Evolutionary conservation across 257 asterid species (phyloP), one percentile per base, ranked within the genome.

Genomic region (Avicennia marina): DNA sequence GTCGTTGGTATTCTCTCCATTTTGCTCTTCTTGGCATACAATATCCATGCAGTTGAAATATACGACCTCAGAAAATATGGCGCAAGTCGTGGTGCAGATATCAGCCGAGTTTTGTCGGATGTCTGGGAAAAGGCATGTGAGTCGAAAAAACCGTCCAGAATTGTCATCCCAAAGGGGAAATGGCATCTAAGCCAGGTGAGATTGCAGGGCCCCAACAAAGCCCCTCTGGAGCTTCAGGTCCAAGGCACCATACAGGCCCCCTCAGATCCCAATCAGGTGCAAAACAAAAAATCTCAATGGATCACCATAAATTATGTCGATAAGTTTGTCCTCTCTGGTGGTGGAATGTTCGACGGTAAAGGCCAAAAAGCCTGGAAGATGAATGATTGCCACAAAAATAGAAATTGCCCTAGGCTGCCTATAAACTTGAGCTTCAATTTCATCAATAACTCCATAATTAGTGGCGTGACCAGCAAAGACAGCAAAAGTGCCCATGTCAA

Each of bases 261-360:
- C 33, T 0, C 67, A 0, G 83, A 70, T 50, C 58, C 64, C 2
- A 8, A 9, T 1, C 11, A 22, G 4, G 54, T 60, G 18, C 61
- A 75, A 8, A 22, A 66, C 58, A 46, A 60, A 39, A 27, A 46
- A 0, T 58, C 34, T 0, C 75, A 68, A 25, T 84, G 90, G 90
- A 7, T 82, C 4, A 72, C 79, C 1, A 1, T 82, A n/a, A 46
- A 71, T 3, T 64, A 79, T 9, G 45, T 79, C n/a, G 62, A 71
- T 20, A 5, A 17, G 15, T 60, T 85, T 32, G 75, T 82, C 20
- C 42, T 85, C 31, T 65, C 70, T 0, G 91, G 85, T 17, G 69
- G 63, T 1, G 88, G 90, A 2, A 48, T 64, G 4, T 53, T 79
- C 11, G 82, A 79, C 29, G 90, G 90, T 31, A 65, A 43, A 45